Evolutionary conservation across 2,329 filamentous ascomycete genomes (phyloP), one percentile per base, ranked within the genome.

Genomic region (Diplodia mutila): DNA sequence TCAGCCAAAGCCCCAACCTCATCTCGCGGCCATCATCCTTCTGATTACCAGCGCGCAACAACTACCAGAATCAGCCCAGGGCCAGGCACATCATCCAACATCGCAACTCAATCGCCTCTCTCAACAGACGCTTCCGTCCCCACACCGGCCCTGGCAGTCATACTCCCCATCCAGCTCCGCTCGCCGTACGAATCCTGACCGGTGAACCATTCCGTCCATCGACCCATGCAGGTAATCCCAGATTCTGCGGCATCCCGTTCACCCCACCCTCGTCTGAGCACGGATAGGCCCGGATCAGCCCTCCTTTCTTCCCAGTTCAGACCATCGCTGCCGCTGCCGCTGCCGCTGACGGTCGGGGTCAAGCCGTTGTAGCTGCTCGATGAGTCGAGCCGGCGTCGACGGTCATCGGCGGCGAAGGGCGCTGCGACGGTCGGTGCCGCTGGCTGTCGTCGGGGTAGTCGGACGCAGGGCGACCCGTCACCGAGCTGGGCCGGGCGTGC

Each of bases 331-430:
- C 75, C 74, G 49, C 73, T 72, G 4, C 39, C 16, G 5, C 79
- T 79, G 27, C 66, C 71, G 53, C 76, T 76, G n/a, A 72, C 74
- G 23, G 78, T 77, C 69, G 78, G 77, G 75, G 78, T 79, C 27
- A 79, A 69, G 6, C 78, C 7, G n/a, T n/a, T n/a, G n/a, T n/a
- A n/a, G n/a, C n/a, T n/a, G n/a, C n/a, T n/a, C n/a, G n/a, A 29
- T 29, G 29, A 7, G 7, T 7, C 29, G 29, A 7, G 77, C 0
- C n/a, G 77, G 77, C 6, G 77, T 79, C 2, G 74, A 72, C 0
- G 74, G 75, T n/a, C 76, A 75, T 2, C 69, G 32, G 76, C 75
- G 65, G n/a, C n/a, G n/a, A n/a, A n/a, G n/a, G n/a, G n/a, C n/a
- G n/a, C n/a, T n/a, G n/a, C n/a, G n/a, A n/a, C n/a, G n/a, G n/a